These are phyloP conservation scores for Lasiosphaeriaceae sp. DNA, from an alignment of 495 filamentous ascomycete genomes.

Conservation along the genomic window DNA sequence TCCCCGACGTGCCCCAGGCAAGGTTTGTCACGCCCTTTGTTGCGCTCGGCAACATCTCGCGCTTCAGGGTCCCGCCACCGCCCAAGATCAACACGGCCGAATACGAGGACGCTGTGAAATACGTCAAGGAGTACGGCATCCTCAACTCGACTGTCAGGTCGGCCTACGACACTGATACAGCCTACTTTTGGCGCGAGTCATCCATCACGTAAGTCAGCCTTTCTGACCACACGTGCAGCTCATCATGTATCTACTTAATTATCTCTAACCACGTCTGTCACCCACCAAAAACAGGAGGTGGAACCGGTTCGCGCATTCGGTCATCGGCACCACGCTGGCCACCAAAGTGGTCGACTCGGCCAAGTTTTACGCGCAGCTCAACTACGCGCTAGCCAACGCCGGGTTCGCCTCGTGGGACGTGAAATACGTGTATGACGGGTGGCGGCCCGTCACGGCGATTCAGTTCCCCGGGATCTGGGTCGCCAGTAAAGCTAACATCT, in stretches of 20 bases:
- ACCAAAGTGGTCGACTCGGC: slow-evolving; percentile 26
- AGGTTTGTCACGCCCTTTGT: slow-evolving; percentile 25
- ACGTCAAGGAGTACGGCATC: slow-evolving; percentile 27
- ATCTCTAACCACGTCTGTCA: not conserved
- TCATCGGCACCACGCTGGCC: slow-evolving; percentile 22
- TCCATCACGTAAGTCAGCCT: slow-evolving; percentile 22
- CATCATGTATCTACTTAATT: not conserved
- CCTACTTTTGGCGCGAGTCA: slow-evolving; percentile 33
- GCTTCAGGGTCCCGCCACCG: slow-evolving; percentile 24
- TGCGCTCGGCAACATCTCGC: slow-evolving; percentile 22
- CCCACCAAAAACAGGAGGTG: slow-evolving; percentile 14
- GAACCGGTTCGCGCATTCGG: slow-evolving; percentile 31
- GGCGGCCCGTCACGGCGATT: slow-evolving; percentile 35
- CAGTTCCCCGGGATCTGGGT: slow-evolving; percentile 23
- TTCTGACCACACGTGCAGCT: not conserved
- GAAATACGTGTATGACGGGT: slow-evolving; percentile 28
- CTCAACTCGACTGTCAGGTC: slow-evolving; percentile 21
- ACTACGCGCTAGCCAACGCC: slow-evolving; percentile 38
- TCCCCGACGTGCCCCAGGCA: slow-evolving; percentile 32
- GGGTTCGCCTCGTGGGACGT: slow-evolving; percentile 28
- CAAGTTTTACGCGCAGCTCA: slow-evolving; percentile 33
- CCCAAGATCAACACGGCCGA: slow-evolving; percentile 12
- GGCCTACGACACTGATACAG: slow-evolving; percentile 27
- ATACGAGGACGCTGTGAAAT: slow-evolving; percentile 19
- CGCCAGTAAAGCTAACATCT: slow-evolving; percentile 16